Evolutionary conservation across 805 yeast genomes (phyloP).

Genomic region (Wickerhamiella azyma): DNA sequence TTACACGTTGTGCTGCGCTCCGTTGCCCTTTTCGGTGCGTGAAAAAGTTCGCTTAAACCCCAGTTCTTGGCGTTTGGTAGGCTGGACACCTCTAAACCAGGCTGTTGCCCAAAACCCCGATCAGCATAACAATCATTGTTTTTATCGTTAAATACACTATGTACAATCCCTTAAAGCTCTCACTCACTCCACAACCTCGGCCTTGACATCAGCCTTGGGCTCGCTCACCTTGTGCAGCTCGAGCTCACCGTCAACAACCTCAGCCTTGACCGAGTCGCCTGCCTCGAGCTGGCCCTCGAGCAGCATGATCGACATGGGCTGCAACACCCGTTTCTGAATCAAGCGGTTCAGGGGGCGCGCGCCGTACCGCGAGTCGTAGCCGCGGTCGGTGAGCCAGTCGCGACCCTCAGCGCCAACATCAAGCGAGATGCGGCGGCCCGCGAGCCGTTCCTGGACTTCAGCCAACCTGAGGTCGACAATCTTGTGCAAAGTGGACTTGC

Average conservation of each 20-base stretch:
- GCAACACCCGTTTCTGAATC: conserved; percentile 68
- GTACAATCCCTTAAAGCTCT: too few relatives aligned
- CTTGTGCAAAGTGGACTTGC: conserved; percentile 55
- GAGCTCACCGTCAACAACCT: conserved; percentile 33
- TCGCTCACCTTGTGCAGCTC: conserved; percentile 10
- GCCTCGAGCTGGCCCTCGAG: conserved; percentile 63
- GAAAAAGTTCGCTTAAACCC: too few relatives aligned
- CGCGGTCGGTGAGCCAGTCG: conserved; percentile 65
- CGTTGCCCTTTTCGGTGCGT: too few relatives aligned
- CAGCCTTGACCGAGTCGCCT: conserved; percentile 41
- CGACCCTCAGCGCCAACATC: conserved; percentile 50
- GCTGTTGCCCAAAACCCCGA: too few relatives aligned
- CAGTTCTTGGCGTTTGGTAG: too few relatives aligned
- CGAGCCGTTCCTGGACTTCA: conserved; percentile 68
- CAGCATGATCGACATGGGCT: conserved; percentile 72
- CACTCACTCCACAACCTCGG: too few relatives aligned
- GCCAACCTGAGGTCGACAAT: conserved; percentile 75
- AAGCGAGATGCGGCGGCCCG: conserved; percentile 59
- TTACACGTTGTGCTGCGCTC: too few relatives aligned
- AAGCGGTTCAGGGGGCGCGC: conserved; percentile 92
- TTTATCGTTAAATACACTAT: too few relatives aligned
- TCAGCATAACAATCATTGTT: too few relatives aligned
- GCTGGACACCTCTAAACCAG: too few relatives aligned
- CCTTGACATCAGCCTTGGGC: too few relatives aligned
- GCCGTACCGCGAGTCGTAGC: conserved; percentile 86